Base-by-base conservation (phyloP, 2,329 filamentous ascomycete species). In the Neofusicoccum laricinum region DNA sequence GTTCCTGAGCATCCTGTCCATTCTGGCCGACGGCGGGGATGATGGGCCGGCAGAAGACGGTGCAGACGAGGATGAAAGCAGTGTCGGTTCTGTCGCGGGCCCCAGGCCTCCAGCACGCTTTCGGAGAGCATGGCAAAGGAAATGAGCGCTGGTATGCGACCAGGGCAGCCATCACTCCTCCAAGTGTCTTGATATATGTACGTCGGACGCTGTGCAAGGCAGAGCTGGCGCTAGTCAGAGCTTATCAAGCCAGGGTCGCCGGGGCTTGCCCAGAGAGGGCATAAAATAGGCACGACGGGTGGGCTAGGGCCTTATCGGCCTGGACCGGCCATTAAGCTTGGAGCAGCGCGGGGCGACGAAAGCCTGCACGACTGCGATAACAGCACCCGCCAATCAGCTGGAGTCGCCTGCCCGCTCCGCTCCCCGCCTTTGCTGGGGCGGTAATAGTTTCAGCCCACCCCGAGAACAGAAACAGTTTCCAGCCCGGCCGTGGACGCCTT, bases 241-340 rank as follows among this genome's bases (percentile, higher is more conserved):
- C 66, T 51, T 88, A 32, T 77, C 87, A 41, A 84, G 86, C 63
- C 74, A 85, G n/a, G 12, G 81, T 88, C 48, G 81, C 81, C 2
- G 71, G 88, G 1, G 85, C 84, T 0, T 80, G 34, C 51, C 82
- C 15, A 84, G 80, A 62, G 85, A 85, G 5, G 80, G 83, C 2
- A 78, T 77, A 0, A 85, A 85, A 7, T 77, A 85, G 51, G 51
- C 51, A 55, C 36, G 25, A 30, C 34, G 12, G 51, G 17, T 10
- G 36, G 25, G 51, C 51, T 55, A 30, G 34, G 6, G 19, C 36
- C 51, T 41, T 40, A 55, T 55, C 51, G 51, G 32, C 7, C 11
- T 12, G 11, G 34, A 6, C 17, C 11, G 34, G 2, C 51, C 51
- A 55, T 25, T 30, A 55, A 30, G 36, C 36, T 55, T 53, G 17